Base-by-base conservation (phyloP, 495 filamentous ascomycete species). In the Neurospora sp. region DNA sequence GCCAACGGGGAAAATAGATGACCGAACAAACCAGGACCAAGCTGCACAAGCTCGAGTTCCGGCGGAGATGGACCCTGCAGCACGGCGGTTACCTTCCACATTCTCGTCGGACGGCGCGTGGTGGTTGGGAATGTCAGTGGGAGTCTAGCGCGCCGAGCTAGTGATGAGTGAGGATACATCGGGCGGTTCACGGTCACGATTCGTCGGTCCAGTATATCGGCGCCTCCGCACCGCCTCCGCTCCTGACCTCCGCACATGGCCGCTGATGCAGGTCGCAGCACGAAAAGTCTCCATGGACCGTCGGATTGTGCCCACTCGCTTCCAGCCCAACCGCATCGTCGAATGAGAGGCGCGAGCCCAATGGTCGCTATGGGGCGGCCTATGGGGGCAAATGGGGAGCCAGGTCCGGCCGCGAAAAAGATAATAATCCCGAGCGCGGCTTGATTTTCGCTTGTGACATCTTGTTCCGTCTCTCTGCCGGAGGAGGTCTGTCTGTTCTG, bases 281-380 rank as follows among this genome's bases (percentile, higher is more conserved):
- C 53, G 53, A 65, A 65, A 65, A 65, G 27, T 35, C 53, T 65
- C 53, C 53, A 65, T 65, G 5, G 53, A 3, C 27, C 12, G 53
- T 77, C 72, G 71, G 59, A 38, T 53, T 72, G 73, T 48, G 69
- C 70, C 69, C 38, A 41, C 53, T 61, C 42, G 37, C 37, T 71
- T 76, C 69, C 75, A 76, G 74, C 72, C 70, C 72, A 71, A 45
- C 37, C 69, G 41, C 72, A 27, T 73, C 69, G 71, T 79, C 76
- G 78, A 79, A 81, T 79, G 71, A 75, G 68, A 74, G 35, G 74
- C 53, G 69, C 73, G 53, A 76, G 76, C 78, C 76, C 76, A 77
- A 78, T 75, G 53, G 53, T 17, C 53, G 27, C 53, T 65, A 65
- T 65, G 53, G 53, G 53, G 53, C 27, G 14, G 53, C 53, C 53